phyloP scores from a whole-genome alignment of 805 yeast species.

The Novakomyces olei region DNA sequence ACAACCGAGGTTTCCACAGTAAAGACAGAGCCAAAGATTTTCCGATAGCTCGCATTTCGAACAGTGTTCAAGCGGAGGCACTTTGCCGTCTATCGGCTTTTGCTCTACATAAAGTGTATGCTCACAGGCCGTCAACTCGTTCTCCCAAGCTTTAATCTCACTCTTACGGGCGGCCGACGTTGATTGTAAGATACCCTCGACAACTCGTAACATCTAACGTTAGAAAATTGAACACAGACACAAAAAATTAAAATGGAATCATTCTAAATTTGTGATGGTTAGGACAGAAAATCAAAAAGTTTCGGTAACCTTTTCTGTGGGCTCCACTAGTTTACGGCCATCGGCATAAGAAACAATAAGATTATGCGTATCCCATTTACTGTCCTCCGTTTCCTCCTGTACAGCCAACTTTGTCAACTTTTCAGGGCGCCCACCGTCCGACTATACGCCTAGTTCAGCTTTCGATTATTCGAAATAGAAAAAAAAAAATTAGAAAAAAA shows the following conservation, averaged over 20 bases:
- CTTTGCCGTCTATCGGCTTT: conserved; percentile 6
- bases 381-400: conserved; percentile 39
- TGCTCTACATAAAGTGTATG: conserved; percentile 45
- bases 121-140: conserved; percentile 56
- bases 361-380: conserved; percentile 29
- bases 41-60: conserved; percentile 28
- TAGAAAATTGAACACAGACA: too few species aligned
- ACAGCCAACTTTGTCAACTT: conserved; percentile 49
- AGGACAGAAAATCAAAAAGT: background rate
- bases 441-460: conserved; percentile 4
- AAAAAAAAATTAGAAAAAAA: conserved; percentile 15
- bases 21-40: conserved; percentile 80
- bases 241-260: background rate
- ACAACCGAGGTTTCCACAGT: conserved; percentile 83
- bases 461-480: conserved; percentile 5
- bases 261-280: background rate
- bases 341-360: conserved; percentile 21
- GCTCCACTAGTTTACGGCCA: conserved; percentile 10
- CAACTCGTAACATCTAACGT: conserved; percentile 14
- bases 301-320: background rate
- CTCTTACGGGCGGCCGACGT: conserved; percentile 37
- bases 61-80: conserved; percentile 14
- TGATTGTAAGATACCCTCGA: conserved; percentile 28
- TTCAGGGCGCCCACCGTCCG: conserved; percentile 15
- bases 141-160: conserved; percentile 80